A percentile compares a stretch with the other conserved stretches of the same genome.
Conservation (phyloP, 768 basidiomycete genomes). For the Rhodotorula graminis region DNA sequence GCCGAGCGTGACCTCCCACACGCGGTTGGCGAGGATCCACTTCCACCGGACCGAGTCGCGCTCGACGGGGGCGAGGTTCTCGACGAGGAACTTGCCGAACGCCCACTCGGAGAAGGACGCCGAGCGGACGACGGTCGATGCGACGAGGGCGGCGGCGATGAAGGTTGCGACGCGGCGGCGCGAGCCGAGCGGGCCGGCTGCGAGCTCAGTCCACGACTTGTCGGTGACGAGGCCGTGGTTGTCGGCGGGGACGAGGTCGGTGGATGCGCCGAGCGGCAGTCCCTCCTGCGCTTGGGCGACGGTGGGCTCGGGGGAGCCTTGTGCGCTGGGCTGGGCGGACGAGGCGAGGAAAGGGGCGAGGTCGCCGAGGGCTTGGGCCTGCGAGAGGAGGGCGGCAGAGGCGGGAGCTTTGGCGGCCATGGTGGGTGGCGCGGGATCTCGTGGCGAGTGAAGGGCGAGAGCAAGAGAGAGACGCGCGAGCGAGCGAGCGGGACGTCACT, state of each 20-base stretch:
- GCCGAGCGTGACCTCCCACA: slow-evolving; percentile 20
- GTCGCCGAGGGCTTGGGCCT: slow-evolving; percentile 9
- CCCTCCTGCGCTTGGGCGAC: not conserved
- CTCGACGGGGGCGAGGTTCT: slow-evolving; percentile 31
- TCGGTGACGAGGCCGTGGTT: too few species aligned
- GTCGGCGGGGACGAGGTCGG: not conserved
- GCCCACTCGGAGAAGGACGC: slow-evolving; percentile 14
- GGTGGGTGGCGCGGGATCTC: not conserved
- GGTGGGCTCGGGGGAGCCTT: not conserved
- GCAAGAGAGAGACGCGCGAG: not conserved
- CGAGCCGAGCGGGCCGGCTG: not conserved
- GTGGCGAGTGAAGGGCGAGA: not conserved
- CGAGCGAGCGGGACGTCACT: not conserved
- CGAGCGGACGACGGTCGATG: slow-evolving; percentile 14
- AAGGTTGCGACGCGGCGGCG: slow-evolving; percentile 11
- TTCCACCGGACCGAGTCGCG: slow-evolving; percentile 25
- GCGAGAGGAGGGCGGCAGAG: not conserved
- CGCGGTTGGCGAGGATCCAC: slow-evolving; percentile 20
- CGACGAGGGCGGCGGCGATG: slow-evolving; percentile 1
- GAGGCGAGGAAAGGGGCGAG: slow-evolving; percentile 2
- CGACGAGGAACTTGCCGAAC: slow-evolving; percentile 27
- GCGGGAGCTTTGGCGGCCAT: not conserved
- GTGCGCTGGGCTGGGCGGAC: not conserved
- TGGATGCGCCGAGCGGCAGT: not conserved
- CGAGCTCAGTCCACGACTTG: slow-evolving; percentile 12